Evolutionary conservation across 441 rosid species (phyloP), one percentile per base, ranked within the genome.

Genomic region (Brassica balearica): DNA sequence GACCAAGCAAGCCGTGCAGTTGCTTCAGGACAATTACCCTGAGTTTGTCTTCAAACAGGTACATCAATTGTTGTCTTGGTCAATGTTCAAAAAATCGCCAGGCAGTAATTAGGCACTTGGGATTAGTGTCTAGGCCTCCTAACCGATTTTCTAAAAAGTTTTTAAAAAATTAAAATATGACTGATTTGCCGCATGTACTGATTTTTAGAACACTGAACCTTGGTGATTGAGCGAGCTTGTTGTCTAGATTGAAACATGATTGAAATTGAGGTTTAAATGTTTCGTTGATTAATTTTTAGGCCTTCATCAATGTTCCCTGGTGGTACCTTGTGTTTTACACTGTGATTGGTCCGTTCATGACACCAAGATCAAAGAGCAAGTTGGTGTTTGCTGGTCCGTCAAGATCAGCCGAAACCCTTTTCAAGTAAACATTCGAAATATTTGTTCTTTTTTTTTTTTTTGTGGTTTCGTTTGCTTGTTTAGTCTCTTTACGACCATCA

Each of bases 281-380:
- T 73, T 6, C 51, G 53, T 77, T 80, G 6, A 65, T 67, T 0
- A 12, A 76, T 17, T 19, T 27, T 65, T 63, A 86, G 92, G 92
- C 91, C 14, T 92, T 92, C 71, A 86, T 93, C 86, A 93, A 93
- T 77, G 96, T 91, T 79, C 97, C 96, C 4, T 93, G 95, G 95
- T 91, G 96, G 97, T 92, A 92, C 78, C 85, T 91, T 34, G 88
- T 89, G 56, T 86, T 89, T 83, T 83, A 84, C 77, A 89, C 75
- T 65, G 87, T 91, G 90, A 91, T 92, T 68, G 90, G 94, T 73
- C 96, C 97, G 36, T 92, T 92, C 85, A 81, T 93, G 84, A 93
- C 97, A 1, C 91, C 89, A 53, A 79, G 97, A 79, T 88, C 97
- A 60, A 91, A 93, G 78, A 60, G 97, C 93, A 95, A 95, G 87